A percentile compares a stretch with the other conserved stretches of the same genome.
Conservation (phyloP, 2,329 filamentous ascomycete species). For the Penicillium palitans region DNA sequence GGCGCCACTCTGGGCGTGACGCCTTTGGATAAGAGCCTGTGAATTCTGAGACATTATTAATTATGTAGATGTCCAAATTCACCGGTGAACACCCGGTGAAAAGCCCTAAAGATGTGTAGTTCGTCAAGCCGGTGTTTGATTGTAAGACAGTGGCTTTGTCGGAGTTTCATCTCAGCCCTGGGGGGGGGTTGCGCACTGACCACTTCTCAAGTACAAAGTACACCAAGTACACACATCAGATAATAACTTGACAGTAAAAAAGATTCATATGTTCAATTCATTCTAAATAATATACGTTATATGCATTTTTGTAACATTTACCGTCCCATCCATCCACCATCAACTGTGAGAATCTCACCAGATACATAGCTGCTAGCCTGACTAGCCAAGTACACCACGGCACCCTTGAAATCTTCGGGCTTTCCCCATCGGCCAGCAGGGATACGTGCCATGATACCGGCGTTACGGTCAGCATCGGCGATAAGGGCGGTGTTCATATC, state of each 20-base stretch:
- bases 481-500: conserved; percentile 90
- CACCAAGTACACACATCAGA: not conserved
- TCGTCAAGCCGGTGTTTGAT: not conserved
- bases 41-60: not conserved
- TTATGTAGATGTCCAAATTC: not conserved
- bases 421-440: conserved; percentile 80
- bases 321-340: conserved; percentile 91
- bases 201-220: not conserved
- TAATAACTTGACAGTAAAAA: too few species aligned
- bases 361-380: conserved; percentile 77
- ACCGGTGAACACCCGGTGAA: not conserved
- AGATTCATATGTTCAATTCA: not conserved
- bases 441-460: conserved; percentile 75
- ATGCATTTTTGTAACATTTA: conserved; percentile 40
- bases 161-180: not conserved
- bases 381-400: conserved; percentile 73
- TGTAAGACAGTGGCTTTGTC: conserved; percentile 10
- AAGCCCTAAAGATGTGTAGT: not conserved
- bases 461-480: conserved; percentile 66
- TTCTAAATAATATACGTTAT: not conserved
- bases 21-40: conserved; percentile 7
- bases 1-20: conserved; percentile 20
- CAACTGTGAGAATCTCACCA: conserved; percentile 78
- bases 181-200: not conserved
- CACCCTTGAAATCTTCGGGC: conserved; percentile 86